Evolutionary conservation across 78 protist species (phyloP), one percentile per base, ranked within the genome.

Genomic region (Dictyostelium capitatum): DNA sequence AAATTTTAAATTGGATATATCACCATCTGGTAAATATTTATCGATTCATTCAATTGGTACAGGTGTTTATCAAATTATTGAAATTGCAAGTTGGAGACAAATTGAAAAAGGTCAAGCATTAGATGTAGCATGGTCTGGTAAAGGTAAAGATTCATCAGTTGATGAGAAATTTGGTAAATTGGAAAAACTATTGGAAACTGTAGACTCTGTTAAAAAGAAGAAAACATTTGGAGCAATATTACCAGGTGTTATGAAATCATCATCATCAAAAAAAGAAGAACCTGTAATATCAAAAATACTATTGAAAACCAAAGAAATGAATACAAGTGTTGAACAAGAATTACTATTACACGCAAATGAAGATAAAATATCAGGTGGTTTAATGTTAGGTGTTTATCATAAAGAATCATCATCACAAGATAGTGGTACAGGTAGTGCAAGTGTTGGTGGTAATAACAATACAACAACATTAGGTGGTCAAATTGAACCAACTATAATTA

Each of bases 81-180:
- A 87, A 65, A 62, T 77, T 47, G 54, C 62, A 6, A 65, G 78
- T 6, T 87, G 83, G 85, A 87, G 78, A 62, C 10, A 30, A 11
- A 17, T 87, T 3, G 93, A 87, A 50, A 87, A 87, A 74, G 93
- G 93, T 32, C 15, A 28, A 20, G 75, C 84, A 5, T 17, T 87
- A 7, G 93, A 87, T 62, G 41, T 87, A 0, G 84, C 93, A 10
- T 87, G 93, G 93, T 64, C 79, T 48, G 80, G 84, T 12, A 23
- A 37, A 46, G 83, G 84, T 6, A 73, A 85, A 62, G 78, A 85
- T 37, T 17, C 41, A 14, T 17, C 32, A 3, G 50, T 25, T 2
- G 48, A 67, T 32, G 93, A 87, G 37, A 54, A 78, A 20, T 74
- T 87, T 64, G 93, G 93, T 5, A 41, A 51, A 47, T 54, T 87